A percentile compares a stretch with the other conserved stretches of the same genome.
Conservation (phyloP, 2,329 filamentous ascomycete genomes). For the Pseudogymnoascus sp. region DNA sequence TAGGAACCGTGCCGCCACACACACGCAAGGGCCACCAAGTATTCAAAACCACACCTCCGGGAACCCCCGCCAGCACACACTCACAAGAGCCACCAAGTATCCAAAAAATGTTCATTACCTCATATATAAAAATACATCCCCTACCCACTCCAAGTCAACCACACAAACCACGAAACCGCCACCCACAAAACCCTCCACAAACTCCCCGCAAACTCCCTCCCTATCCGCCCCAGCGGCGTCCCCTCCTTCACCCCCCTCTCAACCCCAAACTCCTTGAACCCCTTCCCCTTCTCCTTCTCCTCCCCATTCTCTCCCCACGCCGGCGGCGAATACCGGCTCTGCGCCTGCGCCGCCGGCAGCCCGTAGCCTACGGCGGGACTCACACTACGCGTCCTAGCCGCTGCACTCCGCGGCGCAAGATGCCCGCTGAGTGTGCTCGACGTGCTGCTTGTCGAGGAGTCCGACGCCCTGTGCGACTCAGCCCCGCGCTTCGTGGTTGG, state of each 20-base stretch:
- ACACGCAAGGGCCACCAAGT: neutral
- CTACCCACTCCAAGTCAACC: constrained; percentile 55
- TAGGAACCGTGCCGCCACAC: neutral
- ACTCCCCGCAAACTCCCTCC: constrained; percentile 52
- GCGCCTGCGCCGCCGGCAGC: constrained; percentile 17
- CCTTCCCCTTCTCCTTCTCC: constrained; percentile 10
- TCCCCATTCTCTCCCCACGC: constrained; percentile 1
- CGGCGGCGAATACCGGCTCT: constrained; percentile 14
- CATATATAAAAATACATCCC: neutral
- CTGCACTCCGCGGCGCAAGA: constrained; percentile 22
- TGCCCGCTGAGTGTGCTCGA: constrained; percentile 15
- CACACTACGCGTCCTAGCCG: constrained; percentile 21
- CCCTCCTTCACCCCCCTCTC: constrained; percentile 21
- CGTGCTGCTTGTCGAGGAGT: constrained; percentile 25
- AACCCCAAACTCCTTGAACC: neutral
- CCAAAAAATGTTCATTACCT: neutral
- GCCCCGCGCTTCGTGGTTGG: constrained; percentile 2
- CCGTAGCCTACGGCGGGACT: constrained; percentile 25
- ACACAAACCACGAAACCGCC: constrained; percentile 56
- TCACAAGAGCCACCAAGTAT: neutral
- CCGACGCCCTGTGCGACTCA: constrained; percentile 14
- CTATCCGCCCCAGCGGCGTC: constrained; percentile 38
- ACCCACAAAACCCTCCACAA: constrained; percentile 56
- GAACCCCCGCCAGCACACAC: neutral
- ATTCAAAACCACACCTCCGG: neutral